Evolutionary conservation across 768 basidiomycete species (phyloP), one percentile per base, ranked within the genome.

Genomic region (Clavaria fumosa): DNA sequence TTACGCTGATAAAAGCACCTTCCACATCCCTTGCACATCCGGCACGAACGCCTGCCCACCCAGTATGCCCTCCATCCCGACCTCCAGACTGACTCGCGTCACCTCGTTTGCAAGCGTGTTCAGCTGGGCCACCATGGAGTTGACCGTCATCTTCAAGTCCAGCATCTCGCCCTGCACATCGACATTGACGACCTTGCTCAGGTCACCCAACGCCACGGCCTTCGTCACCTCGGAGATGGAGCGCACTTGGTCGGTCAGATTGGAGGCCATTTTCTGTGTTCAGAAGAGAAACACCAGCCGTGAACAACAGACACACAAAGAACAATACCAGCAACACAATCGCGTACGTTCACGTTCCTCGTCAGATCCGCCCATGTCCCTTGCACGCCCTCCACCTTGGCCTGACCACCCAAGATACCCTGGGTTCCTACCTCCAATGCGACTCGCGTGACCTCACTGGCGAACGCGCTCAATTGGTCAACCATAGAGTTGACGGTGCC

Each of bases 1-100:
- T 5, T 14, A 7, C 15, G 14, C 11, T 11, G 1, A 39, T 11
- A 34, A 22, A 24, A 17, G 4, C 38, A 78, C 81, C 67, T 90
- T 88, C 89, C 89, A 90, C 66, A 86, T 88, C 37, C 89, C 89
- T 53, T 89, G 79, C 1, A 91, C 89, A 34, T 82, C 86, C n/a
- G 82, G 79, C 0, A 93, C 90, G 40, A 66, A 71, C 2, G 90
- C 90, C 53, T 95, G 90, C 12, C 90, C 90, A 42, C 90, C 91
- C 54, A 96, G 66, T 34, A 85, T 93, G 54, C 89, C 88, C 54
- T 90, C 82, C 24, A 78, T 88, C 31, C 88, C 88, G 45, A 91
- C 88, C 55, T 95, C 91, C 45, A 95, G 63, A 27, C 78, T 80
- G 12, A 97, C 93, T 42, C 88, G 68, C 10, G 84, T 88, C n/a